These are phyloP conservation scores for Angophora floribunda DNA, from an alignment of 345 rosid genomes.

Conservation along the genomic window DNA sequence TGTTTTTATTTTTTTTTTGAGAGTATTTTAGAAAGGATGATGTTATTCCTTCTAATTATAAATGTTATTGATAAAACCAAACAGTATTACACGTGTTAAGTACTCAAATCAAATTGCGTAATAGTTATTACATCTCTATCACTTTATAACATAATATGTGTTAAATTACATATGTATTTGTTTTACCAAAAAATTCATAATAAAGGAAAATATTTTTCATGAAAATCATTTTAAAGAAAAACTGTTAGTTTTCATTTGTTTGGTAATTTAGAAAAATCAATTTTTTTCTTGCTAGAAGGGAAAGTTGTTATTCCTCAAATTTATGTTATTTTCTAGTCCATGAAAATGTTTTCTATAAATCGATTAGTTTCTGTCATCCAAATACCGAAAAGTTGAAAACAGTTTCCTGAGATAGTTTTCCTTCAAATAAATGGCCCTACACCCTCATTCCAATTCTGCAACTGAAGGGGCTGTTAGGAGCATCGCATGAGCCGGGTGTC, in stretches of 20 bases:
- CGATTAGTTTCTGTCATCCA: accelerated
- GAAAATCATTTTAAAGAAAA: background rate
- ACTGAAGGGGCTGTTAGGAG: background rate
- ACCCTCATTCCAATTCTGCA: background rate
- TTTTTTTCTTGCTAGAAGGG: too few relatives aligned
- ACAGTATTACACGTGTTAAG: background rate
- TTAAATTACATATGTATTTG: too few relatives aligned
- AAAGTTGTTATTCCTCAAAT: background rate
- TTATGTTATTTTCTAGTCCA: accelerated
- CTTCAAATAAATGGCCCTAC: accelerated
- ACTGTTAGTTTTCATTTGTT: too few relatives aligned
- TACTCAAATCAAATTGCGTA: background rate
- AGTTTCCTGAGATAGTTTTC: background rate
- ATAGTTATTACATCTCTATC: background rate
- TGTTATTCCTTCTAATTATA: background rate
- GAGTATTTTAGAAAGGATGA: background rate
- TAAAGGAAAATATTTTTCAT: background rate
- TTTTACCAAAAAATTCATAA: too few relatives aligned
- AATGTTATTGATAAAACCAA: background rate
- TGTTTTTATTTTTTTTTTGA: background rate
- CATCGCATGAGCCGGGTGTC: background rate
- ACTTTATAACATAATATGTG: background rate
- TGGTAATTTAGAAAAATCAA: too few relatives aligned
- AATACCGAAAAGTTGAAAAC: too few relatives aligned
- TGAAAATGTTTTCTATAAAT: accelerated